phyloP scores from a whole-genome alignment of 148 eudicot genomes.

The Suaeda aralocaspica region DNA sequence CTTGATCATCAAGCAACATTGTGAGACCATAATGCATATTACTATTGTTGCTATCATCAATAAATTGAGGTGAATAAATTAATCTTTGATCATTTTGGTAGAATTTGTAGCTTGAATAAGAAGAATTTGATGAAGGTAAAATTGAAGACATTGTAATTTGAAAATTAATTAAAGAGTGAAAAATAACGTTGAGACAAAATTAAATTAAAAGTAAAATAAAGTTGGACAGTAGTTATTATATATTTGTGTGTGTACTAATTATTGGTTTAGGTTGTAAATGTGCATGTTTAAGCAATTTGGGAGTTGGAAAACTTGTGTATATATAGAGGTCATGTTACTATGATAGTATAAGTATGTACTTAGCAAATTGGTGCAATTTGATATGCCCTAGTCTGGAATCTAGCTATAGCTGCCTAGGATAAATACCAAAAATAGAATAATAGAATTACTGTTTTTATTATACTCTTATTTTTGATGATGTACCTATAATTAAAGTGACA shows the following conservation, averaged over 20 bases:
- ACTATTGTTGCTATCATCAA: not conserved
- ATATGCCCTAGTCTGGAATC: not conserved
- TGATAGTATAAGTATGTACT: not conserved
- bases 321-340: not conserved
- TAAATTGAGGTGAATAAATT: not conserved
- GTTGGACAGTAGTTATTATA: not conserved
- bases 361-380: slow-evolving; percentile 6
- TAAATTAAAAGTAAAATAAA: no score
- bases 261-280: not conserved
- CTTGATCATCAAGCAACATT: slow-evolving; percentile 18
- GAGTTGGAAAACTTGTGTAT: not conserved
- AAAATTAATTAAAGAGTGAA: not conserved
- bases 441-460: slow-evolving; percentile 10
- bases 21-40: slow-evolving; percentile 1
- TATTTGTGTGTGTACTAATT: no score
- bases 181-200: no score
- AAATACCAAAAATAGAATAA: slow-evolving; percentile 8
- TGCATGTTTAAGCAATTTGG: slow-evolving; percentile 11
- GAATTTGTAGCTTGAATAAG: not conserved
- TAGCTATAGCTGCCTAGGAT: not conserved
- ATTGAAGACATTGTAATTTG: slow-evolving; percentile 16
- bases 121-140: not conserved
- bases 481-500: no score
- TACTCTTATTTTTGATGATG: slow-evolving; percentile 6
- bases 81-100: not conserved